Conservation (phyloP, 441 rosid species). For the California macrophylla region DNA sequence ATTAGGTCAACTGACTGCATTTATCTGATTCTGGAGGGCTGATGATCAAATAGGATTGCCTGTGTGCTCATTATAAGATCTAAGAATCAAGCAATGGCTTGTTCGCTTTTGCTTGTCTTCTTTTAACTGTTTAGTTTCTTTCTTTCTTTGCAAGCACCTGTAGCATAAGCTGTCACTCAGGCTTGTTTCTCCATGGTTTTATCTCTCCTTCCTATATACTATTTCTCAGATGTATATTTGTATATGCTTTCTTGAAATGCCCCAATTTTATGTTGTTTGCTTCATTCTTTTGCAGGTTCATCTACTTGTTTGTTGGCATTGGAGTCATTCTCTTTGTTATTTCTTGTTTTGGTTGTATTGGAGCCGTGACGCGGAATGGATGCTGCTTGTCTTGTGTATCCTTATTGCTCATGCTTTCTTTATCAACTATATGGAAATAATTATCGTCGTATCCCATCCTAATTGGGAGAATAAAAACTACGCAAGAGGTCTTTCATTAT, state of each 20-base stretch:
- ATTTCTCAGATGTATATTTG: not conserved
- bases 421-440: not conserved
- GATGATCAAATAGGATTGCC: not conserved
- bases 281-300: slow-evolving; percentile 57
- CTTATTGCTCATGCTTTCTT: slow-evolving; percentile 23
- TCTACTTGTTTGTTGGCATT: slow-evolving; percentile 73
- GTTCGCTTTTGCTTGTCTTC: not conserved
- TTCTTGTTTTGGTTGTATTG: slow-evolving; percentile 85
- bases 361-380: slow-evolving; percentile 59
- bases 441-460: not conserved
- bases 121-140: not conserved
- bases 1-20: not conserved
- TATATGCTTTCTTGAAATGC: slow-evolving; percentile 5
- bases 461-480: no score
- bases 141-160: not conserved
- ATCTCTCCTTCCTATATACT: not conserved
- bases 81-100: not conserved
- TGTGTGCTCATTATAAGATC: not conserved
- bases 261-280: slow-evolving; percentile 8
- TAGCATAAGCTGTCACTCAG: not conserved
- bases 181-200: not conserved
- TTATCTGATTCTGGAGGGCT: not conserved
- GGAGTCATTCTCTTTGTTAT: slow-evolving; percentile 74
- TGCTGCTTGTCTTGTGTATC: slow-evolving; percentile 98
- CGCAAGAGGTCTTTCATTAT: not conserved